Conservation (phyloP, 768 basidiomycete species). For the Tylopilus balloui region DNA sequence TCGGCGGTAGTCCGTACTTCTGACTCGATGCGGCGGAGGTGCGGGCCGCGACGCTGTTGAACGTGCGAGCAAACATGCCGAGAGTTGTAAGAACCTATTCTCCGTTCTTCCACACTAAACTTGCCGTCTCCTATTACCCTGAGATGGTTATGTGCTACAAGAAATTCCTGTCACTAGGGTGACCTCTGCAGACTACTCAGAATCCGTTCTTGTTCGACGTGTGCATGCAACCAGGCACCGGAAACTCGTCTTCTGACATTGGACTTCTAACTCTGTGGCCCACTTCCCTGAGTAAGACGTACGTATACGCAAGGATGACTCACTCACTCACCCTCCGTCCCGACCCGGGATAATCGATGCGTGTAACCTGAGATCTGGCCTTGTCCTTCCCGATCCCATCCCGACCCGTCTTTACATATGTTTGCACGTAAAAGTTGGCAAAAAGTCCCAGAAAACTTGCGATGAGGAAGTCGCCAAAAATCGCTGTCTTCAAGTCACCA, state of each 20-base stretch:
- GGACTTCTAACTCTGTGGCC: not conserved
- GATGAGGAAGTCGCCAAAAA: constrained; percentile 17
- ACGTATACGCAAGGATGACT: not conserved
- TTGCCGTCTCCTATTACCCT: not conserved
- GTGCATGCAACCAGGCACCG: not conserved
- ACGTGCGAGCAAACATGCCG: not conserved
- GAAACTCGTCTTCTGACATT: not conserved
- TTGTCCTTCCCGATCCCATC: not conserved
- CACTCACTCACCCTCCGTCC: constrained; percentile 2
- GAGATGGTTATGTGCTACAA: not conserved
- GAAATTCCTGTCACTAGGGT: not conserved
- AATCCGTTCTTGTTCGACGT: not conserved
- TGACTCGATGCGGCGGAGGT: not conserved
- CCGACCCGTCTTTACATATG: constrained; percentile 13
- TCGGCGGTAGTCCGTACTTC: too few species aligned
- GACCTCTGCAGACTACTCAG: not conserved
- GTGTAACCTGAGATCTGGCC: not conserved
- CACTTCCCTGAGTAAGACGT: not conserved
- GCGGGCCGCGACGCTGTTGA: not conserved
- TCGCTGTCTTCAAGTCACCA: constrained; percentile 17
- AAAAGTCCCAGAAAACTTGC: constrained; percentile 23
- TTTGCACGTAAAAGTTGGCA: constrained; percentile 23
- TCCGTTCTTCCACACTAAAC: constrained; percentile 1
- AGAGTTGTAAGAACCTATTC: not conserved
- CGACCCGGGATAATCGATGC: not conserved